phyloP scores from a whole-genome alignment of 768 basidiomycete species.

The Coprinopsis sp. region DNA sequence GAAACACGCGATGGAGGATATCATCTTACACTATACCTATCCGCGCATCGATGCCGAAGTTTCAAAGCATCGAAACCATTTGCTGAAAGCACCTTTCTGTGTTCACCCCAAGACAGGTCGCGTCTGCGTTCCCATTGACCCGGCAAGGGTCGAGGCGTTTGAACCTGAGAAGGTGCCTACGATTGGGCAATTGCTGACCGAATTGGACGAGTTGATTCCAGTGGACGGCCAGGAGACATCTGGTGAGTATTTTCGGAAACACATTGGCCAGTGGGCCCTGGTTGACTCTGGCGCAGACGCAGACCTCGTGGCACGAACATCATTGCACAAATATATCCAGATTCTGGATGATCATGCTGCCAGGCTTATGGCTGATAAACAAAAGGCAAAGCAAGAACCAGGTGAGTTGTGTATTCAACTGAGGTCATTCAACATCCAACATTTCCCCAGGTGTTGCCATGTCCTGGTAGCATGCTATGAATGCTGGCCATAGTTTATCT shows the following conservation, averaged over 20 bases:
- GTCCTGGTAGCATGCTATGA: slow-evolving; percentile 4
- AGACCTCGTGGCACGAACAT: slow-evolving; percentile 47
- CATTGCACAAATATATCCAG: slow-evolving; percentile 84
- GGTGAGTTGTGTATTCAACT: slow-evolving; percentile 23
- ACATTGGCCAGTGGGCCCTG: slow-evolving; percentile 1
- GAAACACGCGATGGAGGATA: slow-evolving; percentile 68
- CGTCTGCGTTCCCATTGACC: slow-evolving; percentile 91
- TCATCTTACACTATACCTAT: slow-evolving; percentile 91
- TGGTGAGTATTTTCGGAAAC: slow-evolving; percentile 29
- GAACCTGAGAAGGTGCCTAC: slow-evolving; percentile 86
- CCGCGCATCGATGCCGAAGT: slow-evolving; percentile 96
- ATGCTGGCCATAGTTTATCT: no score
- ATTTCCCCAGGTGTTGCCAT: neutral
- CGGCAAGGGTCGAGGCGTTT: slow-evolving; percentile 68
- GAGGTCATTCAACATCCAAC: neutral
- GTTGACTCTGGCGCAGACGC: neutral
- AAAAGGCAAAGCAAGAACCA: slow-evolving; percentile 43
- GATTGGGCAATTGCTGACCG: slow-evolving; percentile 72
- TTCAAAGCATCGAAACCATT: slow-evolving; percentile 94
- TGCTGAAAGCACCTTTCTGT: slow-evolving; percentile 97
- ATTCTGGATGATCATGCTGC: slow-evolving; percentile 75
- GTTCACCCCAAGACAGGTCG: slow-evolving; percentile 95
- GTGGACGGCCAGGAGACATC: slow-evolving; percentile 35
- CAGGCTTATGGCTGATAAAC: slow-evolving; percentile 52
- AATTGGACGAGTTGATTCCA: slow-evolving; percentile 53